Evolutionary conservation across 352 stramenopile genomes (phyloP), one percentile per base, ranked within the genome.

Genomic region (Globisporangium solare): DNA sequence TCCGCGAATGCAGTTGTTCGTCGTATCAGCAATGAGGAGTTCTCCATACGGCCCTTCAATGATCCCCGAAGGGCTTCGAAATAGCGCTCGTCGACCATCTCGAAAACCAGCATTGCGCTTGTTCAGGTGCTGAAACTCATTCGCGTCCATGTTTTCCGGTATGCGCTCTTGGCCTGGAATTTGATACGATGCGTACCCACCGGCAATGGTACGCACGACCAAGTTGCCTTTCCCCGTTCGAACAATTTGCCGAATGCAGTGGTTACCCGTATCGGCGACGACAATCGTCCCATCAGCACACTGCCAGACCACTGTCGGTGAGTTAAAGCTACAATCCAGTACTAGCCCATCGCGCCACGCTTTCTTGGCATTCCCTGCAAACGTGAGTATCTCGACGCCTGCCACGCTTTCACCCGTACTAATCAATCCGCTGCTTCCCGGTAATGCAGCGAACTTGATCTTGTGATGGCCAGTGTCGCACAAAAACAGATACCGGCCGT

Each of bases 1-100:
- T 27, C 61, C 70, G 24, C 71, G 70, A 53, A 85, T 72, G 68
- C 72, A 81, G 32, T 85, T 76, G 49, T 83, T 83, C 72, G 83
- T 83, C 3, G 72, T 83, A 27, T 85, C 74, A 1, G 72, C 70
- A 24, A 85, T 70, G 3, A 85, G 35, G 17, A 85, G 32, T 20
- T 76, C 70, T 0, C 70, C 66, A 51, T 54, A 22, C 6, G 47
- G 18, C 0, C 70, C 68, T 46, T 70, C 58, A 13, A 78, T 51
- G 20, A 82, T 18, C 0, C 57, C 67, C 5, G 56, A 71, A 5
- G 74, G 74, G 49, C 68, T 76, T 54, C 70, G 63, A 53, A 85
- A 83, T 21, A 85, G 54, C 12, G 70, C 66, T 27, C 31, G 64
- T 18, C 47, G 50, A 39, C 73, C 73, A 49, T 74, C 59, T 43